Conservation (phyloP, 208 protist species). For the Leishmania tarentolae region DNA sequence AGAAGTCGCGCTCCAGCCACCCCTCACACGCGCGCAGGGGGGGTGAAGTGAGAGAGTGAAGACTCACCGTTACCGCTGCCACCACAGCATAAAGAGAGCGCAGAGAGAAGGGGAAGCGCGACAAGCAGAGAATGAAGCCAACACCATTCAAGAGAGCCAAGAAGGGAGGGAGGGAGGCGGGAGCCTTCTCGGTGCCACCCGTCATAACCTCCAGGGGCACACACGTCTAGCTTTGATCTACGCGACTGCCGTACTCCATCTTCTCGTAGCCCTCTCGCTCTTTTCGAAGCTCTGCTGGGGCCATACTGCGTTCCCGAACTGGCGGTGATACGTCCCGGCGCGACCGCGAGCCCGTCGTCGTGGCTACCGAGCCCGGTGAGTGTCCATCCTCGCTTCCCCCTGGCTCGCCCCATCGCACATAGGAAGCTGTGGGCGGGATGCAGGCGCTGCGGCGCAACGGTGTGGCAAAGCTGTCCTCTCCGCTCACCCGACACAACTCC, state of each 20-base stretch:
- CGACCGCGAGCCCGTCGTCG: constrained; percentile 15
- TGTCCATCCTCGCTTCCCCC: constrained; percentile 19
- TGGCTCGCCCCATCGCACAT: constrained; percentile 22
- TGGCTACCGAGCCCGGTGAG: constrained; percentile 19
- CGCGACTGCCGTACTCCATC: background rate
- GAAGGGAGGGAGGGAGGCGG: background rate
- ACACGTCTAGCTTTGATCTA: background rate
- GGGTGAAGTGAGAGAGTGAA: background rate
- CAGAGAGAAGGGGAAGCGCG: background rate
- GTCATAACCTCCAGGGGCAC: background rate
- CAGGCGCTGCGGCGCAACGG: background rate
- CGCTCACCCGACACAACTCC: background rate
- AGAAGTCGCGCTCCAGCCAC: background rate
- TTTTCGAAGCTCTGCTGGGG: constrained; percentile 38
- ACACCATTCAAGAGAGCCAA: background rate
- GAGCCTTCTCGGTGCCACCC: background rate
- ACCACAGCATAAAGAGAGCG: background rate
- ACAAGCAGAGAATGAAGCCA: background rate
- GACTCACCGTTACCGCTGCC: background rate
- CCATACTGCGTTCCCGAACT: constrained; percentile 55
- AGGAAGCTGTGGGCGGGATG: background rate
- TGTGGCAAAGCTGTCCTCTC: background rate
- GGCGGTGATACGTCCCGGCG: constrained; percentile 48
- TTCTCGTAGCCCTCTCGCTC: constrained; percentile 11
- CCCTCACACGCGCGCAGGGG: background rate